Percentiles rank a stretch among this genome's conserved stretches.
These are phyloP conservation scores for Phaseolus coccineus DNA, from an alignment of 331 rosid species.

Conservation along the genomic window DNA sequence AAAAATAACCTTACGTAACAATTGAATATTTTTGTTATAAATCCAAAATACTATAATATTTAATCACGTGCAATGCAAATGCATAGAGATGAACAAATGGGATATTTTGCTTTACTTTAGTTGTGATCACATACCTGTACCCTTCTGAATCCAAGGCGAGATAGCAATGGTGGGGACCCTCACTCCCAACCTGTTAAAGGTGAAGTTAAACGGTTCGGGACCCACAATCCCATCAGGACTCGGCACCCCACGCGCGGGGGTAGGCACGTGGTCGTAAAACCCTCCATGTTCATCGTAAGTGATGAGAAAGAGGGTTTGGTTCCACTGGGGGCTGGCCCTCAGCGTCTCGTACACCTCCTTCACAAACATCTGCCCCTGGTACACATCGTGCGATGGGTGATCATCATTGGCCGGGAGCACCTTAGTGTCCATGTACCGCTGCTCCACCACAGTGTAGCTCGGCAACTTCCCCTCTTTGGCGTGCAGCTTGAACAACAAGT, in stretches of 20 bases:
- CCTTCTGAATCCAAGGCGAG: slow-evolving; percentile 92
- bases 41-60: too few species aligned
- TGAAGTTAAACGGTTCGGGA: slow-evolving; percentile 69
- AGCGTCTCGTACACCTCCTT: slow-evolving; percentile 91
- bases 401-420: slow-evolving; percentile 75
- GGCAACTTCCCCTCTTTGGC: slow-evolving; percentile 73
- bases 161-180: slow-evolving; percentile 85
- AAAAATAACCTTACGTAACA: too few species aligned
- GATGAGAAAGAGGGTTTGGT: slow-evolving; percentile 67
- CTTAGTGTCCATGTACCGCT: slow-evolving; percentile 70
- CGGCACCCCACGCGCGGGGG: slow-evolving; percentile 73
- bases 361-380: slow-evolving; percentile 79
- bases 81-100: too few species aligned
- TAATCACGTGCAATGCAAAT: too few species aligned
- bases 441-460: slow-evolving; percentile 77
- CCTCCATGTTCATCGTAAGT: slow-evolving; percentile 98
- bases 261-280: slow-evolving; percentile 81
- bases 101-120: neutral
- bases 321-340: slow-evolving; percentile 94
- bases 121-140: slow-evolving; percentile 59
- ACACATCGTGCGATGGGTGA: slow-evolving; percentile 93
- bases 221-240: slow-evolving; percentile 86
- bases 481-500: slow-evolving; percentile 56
- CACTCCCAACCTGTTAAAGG: slow-evolving; percentile 81
- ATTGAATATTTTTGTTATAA: too few species aligned